Percentiles rank a stretch among this genome's conserved stretches.
Evolutionary conservation across 2,329 filamentous ascomycete species (phyloP).

Genomic region (Alternaria novae-zelandiae): DNA sequence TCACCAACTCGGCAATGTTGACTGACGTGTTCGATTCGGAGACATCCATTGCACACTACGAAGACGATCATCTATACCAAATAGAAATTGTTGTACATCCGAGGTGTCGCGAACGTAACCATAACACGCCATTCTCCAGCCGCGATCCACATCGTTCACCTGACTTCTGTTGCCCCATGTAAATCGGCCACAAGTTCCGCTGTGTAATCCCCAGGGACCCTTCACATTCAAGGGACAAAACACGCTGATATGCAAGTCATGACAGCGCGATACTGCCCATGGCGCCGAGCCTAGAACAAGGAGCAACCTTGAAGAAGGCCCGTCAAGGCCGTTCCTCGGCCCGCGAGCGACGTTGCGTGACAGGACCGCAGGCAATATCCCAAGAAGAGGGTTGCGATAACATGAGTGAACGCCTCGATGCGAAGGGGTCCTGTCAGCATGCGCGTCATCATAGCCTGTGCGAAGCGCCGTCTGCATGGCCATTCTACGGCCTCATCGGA

Average conservation of each 20-base stretch:
- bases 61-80: not conserved
- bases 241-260: not conserved
- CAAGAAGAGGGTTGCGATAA: constrained; percentile 1
- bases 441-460: not conserved
- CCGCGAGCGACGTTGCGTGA: constrained; percentile 11
- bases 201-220: not conserved
- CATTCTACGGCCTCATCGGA: constrained; percentile 6
- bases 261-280: not conserved
- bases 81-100: not conserved
- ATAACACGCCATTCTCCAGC: not conserved
- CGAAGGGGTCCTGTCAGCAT: constrained; percentile 5
- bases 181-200: not conserved
- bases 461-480: constrained; percentile 3
- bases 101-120: not conserved
- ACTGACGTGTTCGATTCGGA: not conserved
- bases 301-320: not conserved
- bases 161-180: not conserved
- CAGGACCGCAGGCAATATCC: constrained; percentile 2
- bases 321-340: constrained; percentile 3
- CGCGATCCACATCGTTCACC: not conserved
- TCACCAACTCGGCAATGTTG: not conserved
- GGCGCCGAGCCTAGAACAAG: constrained; percentile 1
- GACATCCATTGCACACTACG: not conserved
- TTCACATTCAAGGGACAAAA: not conserved
- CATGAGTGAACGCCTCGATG: not conserved